Evolutionary conservation across 2,329 filamentous ascomycete species (phyloP).

Genomic region (Diaporthe sp.): DNA sequence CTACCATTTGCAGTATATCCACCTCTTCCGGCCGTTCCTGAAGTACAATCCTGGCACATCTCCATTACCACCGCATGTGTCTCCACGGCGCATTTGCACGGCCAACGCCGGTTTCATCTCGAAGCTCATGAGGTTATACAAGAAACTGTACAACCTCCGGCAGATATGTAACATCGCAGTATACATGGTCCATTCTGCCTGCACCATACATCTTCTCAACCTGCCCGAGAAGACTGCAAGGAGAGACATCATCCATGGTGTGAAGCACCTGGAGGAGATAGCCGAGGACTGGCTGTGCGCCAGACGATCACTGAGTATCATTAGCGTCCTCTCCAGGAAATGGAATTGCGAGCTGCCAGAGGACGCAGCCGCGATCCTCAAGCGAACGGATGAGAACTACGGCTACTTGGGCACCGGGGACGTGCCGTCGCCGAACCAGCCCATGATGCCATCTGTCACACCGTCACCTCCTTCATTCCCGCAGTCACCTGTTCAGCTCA

Average conservation of each 20-base stretch:
- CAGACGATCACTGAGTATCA: slow-evolving; percentile 84
- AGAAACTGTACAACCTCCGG: slow-evolving; percentile 88
- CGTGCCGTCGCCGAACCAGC: slow-evolving; percentile 65
- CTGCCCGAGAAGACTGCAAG: slow-evolving; percentile 91
- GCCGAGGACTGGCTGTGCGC: slow-evolving; percentile 95
- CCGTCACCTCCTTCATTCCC: slow-evolving; percentile 43
- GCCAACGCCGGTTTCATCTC: slow-evolving; percentile 91
- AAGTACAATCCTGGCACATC: slow-evolving; percentile 88
- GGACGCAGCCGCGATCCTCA: slow-evolving; percentile 82
- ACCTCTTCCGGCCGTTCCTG: slow-evolving; percentile 94
- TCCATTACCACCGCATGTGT: slow-evolving; percentile 87
- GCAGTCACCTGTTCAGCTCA: slow-evolving; percentile 41
- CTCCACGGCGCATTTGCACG: slow-evolving; percentile 90
- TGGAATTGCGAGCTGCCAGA: slow-evolving; percentile 91
- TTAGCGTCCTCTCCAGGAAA: slow-evolving; percentile 87
- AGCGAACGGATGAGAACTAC: slow-evolving; percentile 83
- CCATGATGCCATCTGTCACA: slow-evolving; percentile 42
- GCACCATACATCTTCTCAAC: slow-evolving; percentile 94
- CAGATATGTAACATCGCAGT: slow-evolving; percentile 98
- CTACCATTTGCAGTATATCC: slow-evolving; percentile 94
- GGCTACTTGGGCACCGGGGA: slow-evolving; percentile 76
- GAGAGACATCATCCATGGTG: slow-evolving; percentile 89
- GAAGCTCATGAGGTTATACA: slow-evolving; percentile 94
- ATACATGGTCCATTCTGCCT: slow-evolving; percentile 94
- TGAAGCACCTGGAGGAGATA: slow-evolving; percentile 95